Evolutionary conservation across 176 grass and related monocot species (phyloP), one percentile per base, ranked within the genome.

Genomic region (Phyllostachys edulis): DNA sequence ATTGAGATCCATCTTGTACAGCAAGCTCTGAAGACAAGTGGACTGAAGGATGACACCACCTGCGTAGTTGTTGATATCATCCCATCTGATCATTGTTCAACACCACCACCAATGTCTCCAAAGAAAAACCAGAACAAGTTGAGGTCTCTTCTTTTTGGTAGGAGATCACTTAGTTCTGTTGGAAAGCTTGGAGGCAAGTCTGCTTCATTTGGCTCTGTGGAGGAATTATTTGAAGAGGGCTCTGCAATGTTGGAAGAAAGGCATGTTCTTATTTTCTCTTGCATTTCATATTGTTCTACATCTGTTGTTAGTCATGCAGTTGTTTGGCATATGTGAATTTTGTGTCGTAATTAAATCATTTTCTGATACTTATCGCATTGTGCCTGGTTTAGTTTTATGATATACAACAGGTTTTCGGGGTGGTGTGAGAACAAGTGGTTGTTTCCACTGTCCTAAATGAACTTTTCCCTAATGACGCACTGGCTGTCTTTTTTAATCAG

Each of bases 231-330:
- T 75, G 96, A 98, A 89, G 93, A 95, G 51, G 93, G 96, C 10
- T 98, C 96, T 80, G 96, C 96, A 81, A 87, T 91, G 85, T 85
- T 98, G 79, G 96, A 98, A 90, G 90, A 95, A 93, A 98, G 96
- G 96, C 84, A 85, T 68, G 74, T 64, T 62, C 74, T 85, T 21
- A 41, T 23, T 66, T 81, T 55, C 52, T 74, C 57, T 76, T 61
- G 57, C 73, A 39, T 3, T 73, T 62, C 68, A 66, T 88, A 29
- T 76, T 75, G 18, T 39, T 64, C 17, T 20, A 51, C 21, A 15
- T 63, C 20, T 55, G 10, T 79, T 66, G 16, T 82, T 71, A 71
- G 29, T 23, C 26, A 59, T 73, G 47, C 51, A 29, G 11, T 47
- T 36, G 68, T 66, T 78, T 73, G 18, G 23, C 38, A 26, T 82